phyloP scores from a whole-genome alignment of 2,329 filamentous ascomycete genomes.

The Cytospora chrysosperma region DNA sequence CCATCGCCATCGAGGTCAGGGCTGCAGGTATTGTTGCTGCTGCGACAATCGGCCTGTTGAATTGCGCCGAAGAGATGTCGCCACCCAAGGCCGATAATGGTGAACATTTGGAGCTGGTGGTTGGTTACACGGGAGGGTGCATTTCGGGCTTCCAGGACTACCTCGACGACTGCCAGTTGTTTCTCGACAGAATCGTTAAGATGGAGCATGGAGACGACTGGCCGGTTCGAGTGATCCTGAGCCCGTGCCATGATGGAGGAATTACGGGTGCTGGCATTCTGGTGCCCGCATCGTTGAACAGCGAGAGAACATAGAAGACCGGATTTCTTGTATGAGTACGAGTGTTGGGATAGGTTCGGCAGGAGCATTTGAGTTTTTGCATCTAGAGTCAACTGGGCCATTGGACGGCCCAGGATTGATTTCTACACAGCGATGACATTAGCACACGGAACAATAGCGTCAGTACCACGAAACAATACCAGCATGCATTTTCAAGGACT shows the following conservation, averaged over 20 bases:
- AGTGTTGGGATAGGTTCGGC: no score
- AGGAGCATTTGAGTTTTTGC: no score
- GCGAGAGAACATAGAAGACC: constrained; percentile 15
- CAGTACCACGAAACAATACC: neutral
- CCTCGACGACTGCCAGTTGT: constrained; percentile 65
- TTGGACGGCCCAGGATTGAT: no score
- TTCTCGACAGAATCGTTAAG: constrained; percentile 57
- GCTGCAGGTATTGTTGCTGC: constrained; percentile 75
- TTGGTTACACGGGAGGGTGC: constrained; percentile 78
- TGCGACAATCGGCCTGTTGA: constrained; percentile 67
- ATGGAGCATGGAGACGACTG: constrained; percentile 37
- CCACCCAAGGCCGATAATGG: neutral
- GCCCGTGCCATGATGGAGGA: constrained; percentile 60
- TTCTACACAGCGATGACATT: neutral
- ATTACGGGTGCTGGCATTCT: constrained; percentile 62
- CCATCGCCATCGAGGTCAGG: constrained; percentile 67
- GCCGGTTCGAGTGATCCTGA: constrained; percentile 43
- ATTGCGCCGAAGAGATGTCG: constrained; percentile 65
- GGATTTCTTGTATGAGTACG: no score
- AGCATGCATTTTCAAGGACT: neutral
- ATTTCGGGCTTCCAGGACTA: constrained; percentile 79
- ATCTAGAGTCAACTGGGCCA: no score
- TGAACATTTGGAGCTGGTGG: constrained; percentile 55
- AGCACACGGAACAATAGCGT: neutral
- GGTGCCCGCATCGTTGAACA: constrained; percentile 46